Conservation (phyloP, 441 rosid genomes). For the Populus hybrid region DNA sequence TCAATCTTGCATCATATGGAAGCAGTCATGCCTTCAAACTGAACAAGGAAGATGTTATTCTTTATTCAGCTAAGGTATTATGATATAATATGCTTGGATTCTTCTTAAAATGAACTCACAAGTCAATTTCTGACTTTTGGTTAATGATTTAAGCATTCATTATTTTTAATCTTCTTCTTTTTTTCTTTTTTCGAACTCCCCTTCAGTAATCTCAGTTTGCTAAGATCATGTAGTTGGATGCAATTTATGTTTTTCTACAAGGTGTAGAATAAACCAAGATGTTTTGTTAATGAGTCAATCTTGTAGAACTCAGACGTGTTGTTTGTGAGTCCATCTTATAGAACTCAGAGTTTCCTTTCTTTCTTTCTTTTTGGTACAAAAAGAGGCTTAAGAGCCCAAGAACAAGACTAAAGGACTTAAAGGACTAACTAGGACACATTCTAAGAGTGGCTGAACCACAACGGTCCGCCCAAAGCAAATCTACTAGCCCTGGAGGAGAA, state of each 20-base stretch:
- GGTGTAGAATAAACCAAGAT: neutral
- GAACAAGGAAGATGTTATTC: conserved; percentile 74
- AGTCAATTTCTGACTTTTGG: neutral
- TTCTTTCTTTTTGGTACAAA: neutral
- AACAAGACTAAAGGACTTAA: neutral
- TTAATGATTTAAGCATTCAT: neutral
- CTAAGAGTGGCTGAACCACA: neutral
- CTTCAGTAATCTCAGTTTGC: neutral
- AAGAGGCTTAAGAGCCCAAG: neutral
- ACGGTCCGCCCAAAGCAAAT: neutral
- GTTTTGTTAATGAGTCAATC: neutral
- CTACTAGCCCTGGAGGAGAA: neutral
- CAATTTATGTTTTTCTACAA: neutral
- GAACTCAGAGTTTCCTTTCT: neutral
- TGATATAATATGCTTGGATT: neutral
- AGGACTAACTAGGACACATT: neutral
- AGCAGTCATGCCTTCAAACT: conserved; percentile 83
- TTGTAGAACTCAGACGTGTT: neutral
- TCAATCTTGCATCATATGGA: conserved; percentile 96
- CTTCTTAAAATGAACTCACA: neutral
- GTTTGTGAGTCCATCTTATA: neutral
- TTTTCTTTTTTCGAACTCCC: neutral
- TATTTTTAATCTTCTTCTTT: neutral
- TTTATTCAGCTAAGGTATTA: conserved; percentile 90
- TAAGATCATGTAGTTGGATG: neutral